Base-by-base conservation (phyloP, 1,284 basidiomycete species). In the Xerocomus nothofagi region DNA sequence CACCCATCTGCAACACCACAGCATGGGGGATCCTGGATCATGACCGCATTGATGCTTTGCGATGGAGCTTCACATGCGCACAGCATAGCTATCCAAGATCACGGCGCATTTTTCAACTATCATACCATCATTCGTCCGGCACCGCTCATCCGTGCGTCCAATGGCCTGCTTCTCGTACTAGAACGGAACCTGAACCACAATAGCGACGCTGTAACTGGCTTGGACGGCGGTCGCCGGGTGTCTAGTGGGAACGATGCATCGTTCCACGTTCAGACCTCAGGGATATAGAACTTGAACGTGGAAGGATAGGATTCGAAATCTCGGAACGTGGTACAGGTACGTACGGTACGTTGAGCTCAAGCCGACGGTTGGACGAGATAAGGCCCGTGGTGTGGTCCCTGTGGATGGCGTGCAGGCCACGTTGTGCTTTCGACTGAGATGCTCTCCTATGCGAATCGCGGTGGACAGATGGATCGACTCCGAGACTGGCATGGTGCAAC, bases 401-500 rank as follows among this genome's bases (percentile, higher is more conserved):
- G n/a, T n/a, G n/a, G n/a, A 47, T n/a, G 46, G 39, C 39, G 21
- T 23, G 27, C 29, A 17, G 18, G 31, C 48, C 49, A 50, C 49
- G 49, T 50, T 48, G 50, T 29, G 17, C 17, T 9, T 12, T 24
- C n/a, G 6, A 17, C 4, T 8, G 12, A 17, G n/a, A n/a, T n/a
- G n/a, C n/a, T n/a, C 23, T 18, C 17, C 32, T 15, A 20, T 32
- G 34, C 23, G 20, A 20, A 21, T 15, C 12, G 37, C 37, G 31
- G 20, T 27, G 24, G 47, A 21, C 11, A 21, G 47, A 49, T 4
- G 31, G 12, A 20, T 6, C 12, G 10, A 39, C 4, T 23, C 33
- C n/a, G n/a, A 24, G 41, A 23, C 23, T 42, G 42, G 8, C 39
- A n/a, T 26, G 9, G 23, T 8, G 30, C 55, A 63, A 65, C 60